phyloP scores from a whole-genome alignment of 371 early-diverging fungal genomes.

The Encephalitozoon romaleae region DNA sequence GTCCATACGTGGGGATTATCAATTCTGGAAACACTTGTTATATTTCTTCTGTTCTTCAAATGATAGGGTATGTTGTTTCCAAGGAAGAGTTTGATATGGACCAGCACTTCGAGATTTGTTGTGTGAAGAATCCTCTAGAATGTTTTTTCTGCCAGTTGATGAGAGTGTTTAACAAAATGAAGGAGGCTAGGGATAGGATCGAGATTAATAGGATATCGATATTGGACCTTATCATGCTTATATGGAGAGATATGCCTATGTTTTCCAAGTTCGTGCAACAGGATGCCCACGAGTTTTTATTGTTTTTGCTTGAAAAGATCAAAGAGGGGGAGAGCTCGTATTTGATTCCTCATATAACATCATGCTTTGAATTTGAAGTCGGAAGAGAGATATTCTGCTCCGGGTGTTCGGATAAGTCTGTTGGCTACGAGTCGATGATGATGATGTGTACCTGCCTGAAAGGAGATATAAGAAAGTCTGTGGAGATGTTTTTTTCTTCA shows the following conservation, averaged over 20 bases:
- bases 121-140: conserved; percentile 32
- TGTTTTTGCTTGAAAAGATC: conserved; percentile 26
- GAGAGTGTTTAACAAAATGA: conserved; percentile 36
- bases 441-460: conserved; percentile 16
- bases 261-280: conserved; percentile 50
- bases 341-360: conserved; percentile 21
- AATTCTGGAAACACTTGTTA: conserved; percentile 59
- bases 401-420: conserved; percentile 9
- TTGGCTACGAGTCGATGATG: not conserved
- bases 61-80: conserved; percentile 34
- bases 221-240: conserved; percentile 3
- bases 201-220: conserved; percentile 10
- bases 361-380: conserved; percentile 22
- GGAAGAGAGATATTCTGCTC: conserved; percentile 16
- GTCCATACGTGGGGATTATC: conserved; percentile 46
- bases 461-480: not conserved
- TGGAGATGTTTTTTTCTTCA: conserved; percentile 21
- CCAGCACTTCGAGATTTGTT: conserved; percentile 42
- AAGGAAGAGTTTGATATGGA: conserved; percentile 17
- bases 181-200: not conserved
- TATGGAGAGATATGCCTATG: conserved; percentile 37
- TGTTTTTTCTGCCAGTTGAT: conserved; percentile 58
- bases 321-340: conserved; percentile 33
- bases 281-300: conserved; percentile 56
- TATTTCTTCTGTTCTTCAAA: conserved; percentile 55